Base-by-base conservation (phyloP, 2,329 filamentous ascomycete species). In the Chaetomium sp. region DNA sequence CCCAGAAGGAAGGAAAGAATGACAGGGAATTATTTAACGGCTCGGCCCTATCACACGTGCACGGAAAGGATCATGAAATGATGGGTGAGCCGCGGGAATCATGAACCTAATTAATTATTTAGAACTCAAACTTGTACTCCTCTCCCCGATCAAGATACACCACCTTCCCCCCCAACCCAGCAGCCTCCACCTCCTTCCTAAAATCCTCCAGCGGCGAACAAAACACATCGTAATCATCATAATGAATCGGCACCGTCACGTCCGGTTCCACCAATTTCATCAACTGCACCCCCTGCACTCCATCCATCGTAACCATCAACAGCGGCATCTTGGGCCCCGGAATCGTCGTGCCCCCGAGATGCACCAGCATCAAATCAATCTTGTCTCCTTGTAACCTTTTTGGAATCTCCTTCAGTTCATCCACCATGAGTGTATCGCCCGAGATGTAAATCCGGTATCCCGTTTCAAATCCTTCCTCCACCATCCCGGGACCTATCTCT, bases 281-380 rank as follows among this genome's bases (percentile, higher is more conserved):
- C 59, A 87, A 66, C 68, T 84, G 70, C 34, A 87, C 61, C 0
- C 83, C 83, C 67, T 86, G 80, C 64, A 77, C 73, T 27, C 78
- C 83, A 66, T 87, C 83, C 83, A 87, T 87, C 0, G 83, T 87
- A 2, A 86, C 80, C 83, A 86, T 86, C 32, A 86, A 56, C 57
- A 86, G 67, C 45, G 81, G 81, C 66, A 82, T 62, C 5, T 74
- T 73, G 0, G 82, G 80, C 0, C 77, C 75, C 0, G 84, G 84
- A 35, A 88, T 80, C 4, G 81, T 86, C 0, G 83, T 87, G 2
- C 83, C 84, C 19, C 84, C 84, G 0, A 87, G 69, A 59, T 88
- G 84, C 1, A 84, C 74, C 10, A 87, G 73, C 84, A 87, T 87
- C 52, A 87, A 68, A 63, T 87, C 82, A 54, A 87, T 80, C 37